Percentiles rank a stretch among this genome's conserved stretches.
These are phyloP conservation scores for Cubamyces lactineus DNA, from an alignment of 768 basidiomycete genomes.

Conservation along the genomic window DNA sequence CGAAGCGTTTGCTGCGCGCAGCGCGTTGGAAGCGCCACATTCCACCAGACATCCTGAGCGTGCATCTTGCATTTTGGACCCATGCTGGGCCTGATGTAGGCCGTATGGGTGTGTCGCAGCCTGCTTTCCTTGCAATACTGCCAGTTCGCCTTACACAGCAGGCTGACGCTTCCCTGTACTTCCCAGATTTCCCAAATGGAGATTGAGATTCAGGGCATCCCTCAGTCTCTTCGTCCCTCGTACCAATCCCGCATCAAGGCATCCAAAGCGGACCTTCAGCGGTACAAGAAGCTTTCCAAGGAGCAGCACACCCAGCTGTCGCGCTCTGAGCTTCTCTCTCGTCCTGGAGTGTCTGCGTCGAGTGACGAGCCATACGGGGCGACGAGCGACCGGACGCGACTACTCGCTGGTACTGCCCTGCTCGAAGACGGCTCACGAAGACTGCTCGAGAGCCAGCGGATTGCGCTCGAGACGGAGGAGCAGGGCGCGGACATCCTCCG, in stretches of 20 bases:
- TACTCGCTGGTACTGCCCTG: constrained; percentile 76
- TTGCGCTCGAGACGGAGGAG: constrained; percentile 95
- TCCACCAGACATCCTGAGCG: no score
- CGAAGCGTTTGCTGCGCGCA: no score
- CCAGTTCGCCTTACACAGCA: not conserved
- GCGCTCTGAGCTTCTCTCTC: constrained; percentile 72
- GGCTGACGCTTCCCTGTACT: not conserved
- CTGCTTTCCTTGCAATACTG: no score
- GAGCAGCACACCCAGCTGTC: constrained; percentile 71
- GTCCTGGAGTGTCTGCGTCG: constrained; percentile 47
- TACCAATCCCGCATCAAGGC: constrained; percentile 77
- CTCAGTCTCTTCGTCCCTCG: constrained; percentile 76
- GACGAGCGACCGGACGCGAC: constrained; percentile 72
- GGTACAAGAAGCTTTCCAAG: constrained; percentile 80
- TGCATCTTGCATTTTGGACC: no score
- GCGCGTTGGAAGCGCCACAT: no score
- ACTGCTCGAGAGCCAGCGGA: constrained; percentile 86
- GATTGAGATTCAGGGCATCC: constrained; percentile 95
- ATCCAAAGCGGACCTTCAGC: constrained; percentile 74
- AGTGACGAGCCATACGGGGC: constrained; percentile 83
- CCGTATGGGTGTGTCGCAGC: no score
- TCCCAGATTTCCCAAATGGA: constrained; percentile 97
- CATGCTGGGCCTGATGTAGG: no score
- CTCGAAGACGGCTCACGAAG: constrained; percentile 86
- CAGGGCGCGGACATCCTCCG: constrained; percentile 91